Evolutionary conservation across 2,329 filamentous ascomycete genomes (phyloP).

Genomic region (Blastomyces parvus): DNA sequence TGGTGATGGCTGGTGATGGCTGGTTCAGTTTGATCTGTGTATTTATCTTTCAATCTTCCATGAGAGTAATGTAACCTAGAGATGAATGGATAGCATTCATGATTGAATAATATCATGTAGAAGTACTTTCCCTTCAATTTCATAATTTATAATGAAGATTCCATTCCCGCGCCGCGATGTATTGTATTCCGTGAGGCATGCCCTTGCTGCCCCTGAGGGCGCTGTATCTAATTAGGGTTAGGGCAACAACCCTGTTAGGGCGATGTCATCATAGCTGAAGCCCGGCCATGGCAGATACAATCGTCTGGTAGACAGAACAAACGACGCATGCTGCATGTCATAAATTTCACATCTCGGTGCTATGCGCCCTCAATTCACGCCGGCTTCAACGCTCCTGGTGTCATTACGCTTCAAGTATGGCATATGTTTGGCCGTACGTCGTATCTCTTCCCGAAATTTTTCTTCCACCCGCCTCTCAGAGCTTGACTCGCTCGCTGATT

Average conservation of each 20-base stretch:
- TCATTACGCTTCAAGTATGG: background rate
- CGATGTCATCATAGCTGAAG: background rate
- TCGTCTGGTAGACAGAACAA: background rate
- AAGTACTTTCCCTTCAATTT: background rate
- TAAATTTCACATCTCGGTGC: slow-evolving; percentile 14
- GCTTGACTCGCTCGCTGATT: background rate
- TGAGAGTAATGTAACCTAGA: background rate
- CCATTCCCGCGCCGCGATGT: background rate
- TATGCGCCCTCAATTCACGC: slow-evolving; percentile 19
- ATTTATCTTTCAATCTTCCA: background rate
- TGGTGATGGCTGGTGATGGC: slow-evolving; percentile 10
- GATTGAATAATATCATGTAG: background rate
- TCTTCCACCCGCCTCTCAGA: slow-evolving; percentile 12
- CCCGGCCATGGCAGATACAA: background rate
- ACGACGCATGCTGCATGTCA: slow-evolving; percentile 2
- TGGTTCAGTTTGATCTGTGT: background rate
- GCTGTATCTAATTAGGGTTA: background rate
- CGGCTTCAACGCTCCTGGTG: background rate
- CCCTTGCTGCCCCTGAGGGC: background rate
- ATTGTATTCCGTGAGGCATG: no score
- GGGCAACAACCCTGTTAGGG: background rate
- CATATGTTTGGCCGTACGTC: slow-evolving; percentile 3
- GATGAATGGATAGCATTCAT: background rate
- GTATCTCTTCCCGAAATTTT: slow-evolving; percentile 7
- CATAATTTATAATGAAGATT: background rate